Evolutionary conservation across 352 stramenopile genomes (phyloP).

Genomic region (Globisporangium spiculum): DNA sequence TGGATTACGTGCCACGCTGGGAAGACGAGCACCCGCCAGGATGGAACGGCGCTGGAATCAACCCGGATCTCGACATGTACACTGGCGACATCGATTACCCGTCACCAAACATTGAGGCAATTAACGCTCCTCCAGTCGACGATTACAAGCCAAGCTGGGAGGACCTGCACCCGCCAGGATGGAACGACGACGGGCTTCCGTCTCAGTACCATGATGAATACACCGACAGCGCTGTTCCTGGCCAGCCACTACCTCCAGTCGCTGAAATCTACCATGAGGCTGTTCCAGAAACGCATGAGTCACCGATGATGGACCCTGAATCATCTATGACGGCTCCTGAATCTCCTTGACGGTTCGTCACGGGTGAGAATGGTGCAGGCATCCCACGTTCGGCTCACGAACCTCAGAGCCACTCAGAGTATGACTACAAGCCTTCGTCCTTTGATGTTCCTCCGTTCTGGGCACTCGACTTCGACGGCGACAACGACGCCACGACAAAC

Average conservation of each 20-base stretch:
- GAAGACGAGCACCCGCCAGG: neutral
- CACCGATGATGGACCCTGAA: neutral
- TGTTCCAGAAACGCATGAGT: neutral
- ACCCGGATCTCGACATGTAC: neutral
- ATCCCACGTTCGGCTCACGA: neutral
- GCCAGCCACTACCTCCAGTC: neutral
- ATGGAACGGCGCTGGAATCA: neutral
- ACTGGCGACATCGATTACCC: neutral
- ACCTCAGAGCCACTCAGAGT: neutral
- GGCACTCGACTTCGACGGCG: neutral
- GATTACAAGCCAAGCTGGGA: neutral
- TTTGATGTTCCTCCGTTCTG: conserved; percentile 16
- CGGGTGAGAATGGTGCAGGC: neutral
- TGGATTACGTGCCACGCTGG: neutral
- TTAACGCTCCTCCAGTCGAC: neutral
- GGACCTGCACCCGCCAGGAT: neutral
- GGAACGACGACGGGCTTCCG: neutral
- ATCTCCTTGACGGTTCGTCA: neutral
- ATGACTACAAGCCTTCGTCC: conserved; percentile 8
- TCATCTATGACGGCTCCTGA: neutral
- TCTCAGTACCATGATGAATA: neutral
- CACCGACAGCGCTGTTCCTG: neutral
- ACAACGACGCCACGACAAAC: neutral
- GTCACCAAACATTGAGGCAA: neutral
- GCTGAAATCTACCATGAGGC: too few relatives aligned